These are phyloP conservation scores for Lobulomyces angularis DNA, from an alignment of 192 early-diverging fungal genomes.

Conservation along the genomic window DNA sequence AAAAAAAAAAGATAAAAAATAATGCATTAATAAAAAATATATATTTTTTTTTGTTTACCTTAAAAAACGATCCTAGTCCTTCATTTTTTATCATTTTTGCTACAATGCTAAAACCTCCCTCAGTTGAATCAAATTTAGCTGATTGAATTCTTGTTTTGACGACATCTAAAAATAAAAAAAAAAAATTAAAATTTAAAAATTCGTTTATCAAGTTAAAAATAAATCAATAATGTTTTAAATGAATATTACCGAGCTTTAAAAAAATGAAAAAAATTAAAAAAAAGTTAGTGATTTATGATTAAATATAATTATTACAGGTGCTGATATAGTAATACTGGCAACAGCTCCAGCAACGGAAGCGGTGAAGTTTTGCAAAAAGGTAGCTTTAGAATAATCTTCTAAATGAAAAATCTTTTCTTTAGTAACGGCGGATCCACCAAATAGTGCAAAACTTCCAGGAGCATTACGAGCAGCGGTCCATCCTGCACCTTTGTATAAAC, in stretches of 20 bases:
- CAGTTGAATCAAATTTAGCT: conserved; percentile 72
- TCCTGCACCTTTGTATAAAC: conserved; percentile 83
- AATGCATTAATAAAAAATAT: neutral
- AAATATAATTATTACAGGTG: conserved; percentile 46
- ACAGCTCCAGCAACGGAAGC: conserved; percentile 91
- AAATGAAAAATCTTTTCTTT: conserved; percentile 88
- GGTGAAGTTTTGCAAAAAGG: conserved; percentile 97
- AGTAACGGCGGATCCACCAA: conserved; percentile 72
- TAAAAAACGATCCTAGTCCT: conserved; percentile 89
- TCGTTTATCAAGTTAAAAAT: too few species aligned
- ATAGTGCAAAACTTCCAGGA: conserved; percentile 91
- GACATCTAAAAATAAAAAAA: conserved; percentile 85
- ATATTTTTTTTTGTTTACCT: conserved; percentile 34
- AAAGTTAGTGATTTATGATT: too few species aligned
- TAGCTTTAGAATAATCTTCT: conserved; percentile 86
- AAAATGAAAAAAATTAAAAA: too few species aligned
- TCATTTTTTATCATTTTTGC: conserved; percentile 82
- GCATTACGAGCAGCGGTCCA: conserved; percentile 98
- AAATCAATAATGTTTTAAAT: too few species aligned
- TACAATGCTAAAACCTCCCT: conserved; percentile 78
- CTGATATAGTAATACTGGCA: conserved; percentile 85
- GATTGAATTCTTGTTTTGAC: conserved; percentile 99
- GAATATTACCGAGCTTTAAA: too few species aligned
- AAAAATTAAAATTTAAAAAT: too few species aligned
- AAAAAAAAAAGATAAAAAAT: neutral